Evolutionary conservation across 768 basidiomycete genomes (phyloP), one percentile per base, ranked within the genome.

Genomic region (Psilocybe subaeruginosa): DNA sequence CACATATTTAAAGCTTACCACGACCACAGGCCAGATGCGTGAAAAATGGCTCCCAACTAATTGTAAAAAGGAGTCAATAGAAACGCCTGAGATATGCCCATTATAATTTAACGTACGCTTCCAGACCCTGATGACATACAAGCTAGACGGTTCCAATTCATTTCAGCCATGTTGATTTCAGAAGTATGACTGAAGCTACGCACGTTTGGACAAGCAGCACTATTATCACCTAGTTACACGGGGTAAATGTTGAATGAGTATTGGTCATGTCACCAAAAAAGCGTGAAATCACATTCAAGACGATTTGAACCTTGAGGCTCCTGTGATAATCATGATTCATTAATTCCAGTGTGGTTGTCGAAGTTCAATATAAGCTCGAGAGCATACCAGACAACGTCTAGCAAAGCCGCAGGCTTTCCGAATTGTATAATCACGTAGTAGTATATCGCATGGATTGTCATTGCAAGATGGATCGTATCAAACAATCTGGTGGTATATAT

Each of bases 51-150:
- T 66, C 57, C 49, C 67, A 54, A 54, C 69, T 64, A 16, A 58
- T 43, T 4, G 11, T 23, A 59, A 49, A 9, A 58, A 58, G 62
- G 67, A 47, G 46, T 60, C 68, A 33, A 59, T 62, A 7, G 48
- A 56, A 23, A 23, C 23, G 23, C 23, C 23, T 23, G 27, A 52
- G 46, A 11, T 8, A 19, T 64, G 54, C 58, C 41, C 33, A 61
- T 12, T 30, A 43, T 39, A 54, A 48, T 55, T 30, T 14, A 29
- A 77, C 79, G 65, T 63, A 82, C 80, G 74, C 45, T 77, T 70
- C 78, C 79, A 81, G 11, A 81, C 74, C 7, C 80, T 74, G 50
- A 76, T 70, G 8, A 78, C 72, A 53, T 82, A 82, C 37, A 81
- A 65, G 64, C 80, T 80, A 11, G 29, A 31, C 8, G 9, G 31